Evolutionary conservation across 2,329 filamentous ascomycete genomes (phyloP), one percentile per base, ranked within the genome.

Genomic region (Claviceps digitariae): DNA sequence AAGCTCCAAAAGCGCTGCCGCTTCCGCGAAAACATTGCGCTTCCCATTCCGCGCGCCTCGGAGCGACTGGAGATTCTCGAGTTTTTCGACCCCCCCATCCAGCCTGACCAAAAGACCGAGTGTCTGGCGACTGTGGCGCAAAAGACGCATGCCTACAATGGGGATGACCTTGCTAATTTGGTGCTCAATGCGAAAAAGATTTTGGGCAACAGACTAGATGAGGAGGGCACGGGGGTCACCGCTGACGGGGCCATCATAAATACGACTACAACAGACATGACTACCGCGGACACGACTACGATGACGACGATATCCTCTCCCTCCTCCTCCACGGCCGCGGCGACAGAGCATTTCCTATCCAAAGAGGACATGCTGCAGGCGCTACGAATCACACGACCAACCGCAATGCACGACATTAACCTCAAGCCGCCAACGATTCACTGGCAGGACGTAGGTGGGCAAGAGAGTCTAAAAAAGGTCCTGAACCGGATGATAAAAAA

Each of bases 371-470:
- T 89, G 51, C 74, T 82, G 36, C 66, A 74, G 41, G 87, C 89
- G 1, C 74, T 91, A 38, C 74, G 78, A 40, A 71, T 79, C 53
- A 82, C 90, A n/a, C 78, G 81, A 12, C 89, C 91, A 1, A 90
- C 86, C 1, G 87, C 89, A 3, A 91, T 97, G 80, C 83, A 88
- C 58, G 90, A 94, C 63, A 83, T 95, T 53, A 88, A 93, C 64
- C 75, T 96, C 48, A 87, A 94, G 63, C 90, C 88, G 9, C 90
- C 90, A 0, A 90, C 86, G 15, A 83, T 95, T 29, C 79, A 78
- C 66, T 97, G 90, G 90, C 75, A 78, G 49, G 88, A 96, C 62
- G 91, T 97, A 51, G 90, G 89, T 56, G 91, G 91, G 1, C 87
- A 95, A 57, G 79, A 85, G 46, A 74, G 78, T 43, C 81, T 95